Evolutionary conservation across 108 stramenopile genomes (phyloP), one percentile per base, ranked within the genome.

Genomic region (Conticribra guillardii): DNA sequence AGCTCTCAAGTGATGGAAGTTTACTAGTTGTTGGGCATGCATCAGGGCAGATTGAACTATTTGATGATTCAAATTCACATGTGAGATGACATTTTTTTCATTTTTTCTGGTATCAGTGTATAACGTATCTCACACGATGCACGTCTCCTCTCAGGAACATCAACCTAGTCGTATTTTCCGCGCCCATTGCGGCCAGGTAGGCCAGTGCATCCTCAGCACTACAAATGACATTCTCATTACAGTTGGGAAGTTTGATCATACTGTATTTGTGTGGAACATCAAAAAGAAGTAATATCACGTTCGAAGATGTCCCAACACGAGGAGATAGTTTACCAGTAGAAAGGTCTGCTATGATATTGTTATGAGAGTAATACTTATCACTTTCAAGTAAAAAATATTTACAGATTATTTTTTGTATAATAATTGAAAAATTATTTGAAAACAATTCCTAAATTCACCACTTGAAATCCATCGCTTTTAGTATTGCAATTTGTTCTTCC

Each of bases 161-260:
- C 1, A 30, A 22, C 5, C 15, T 28, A 45, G n/a, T 4, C 50
- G 21, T 22, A 45, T 34, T 9, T 21, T 60, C 34, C 18, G 23
- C 19, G 62, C 26, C 30, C 62, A 63, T 63, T 63, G 62, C 7
- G 62, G 62, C n/a, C 62, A 45, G 46, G 29, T 63, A 7, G 11
- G 44, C 16, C 24, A 63, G 17, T 4, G 18, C 0, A 49, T 63
- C 11, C 22, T 48, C 0, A 48, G 47, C 26, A 63, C 46, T 28
- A 23, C 46, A 3, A 28, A 37, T 4, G 30, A 63, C 3, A 31
- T 24, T 0, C 47, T 48, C 27, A 48, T 63, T 18, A 49, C 47
- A 1, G 14, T 63, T 31, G 47, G 47, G 23, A 28, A 49, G 1
- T 4, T 19, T 28, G 60, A 62, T 1, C 24, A 28, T 7, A 63